Base-by-base conservation (phyloP, 257 asterid species). In the Thymus mandschuricus region DNA sequence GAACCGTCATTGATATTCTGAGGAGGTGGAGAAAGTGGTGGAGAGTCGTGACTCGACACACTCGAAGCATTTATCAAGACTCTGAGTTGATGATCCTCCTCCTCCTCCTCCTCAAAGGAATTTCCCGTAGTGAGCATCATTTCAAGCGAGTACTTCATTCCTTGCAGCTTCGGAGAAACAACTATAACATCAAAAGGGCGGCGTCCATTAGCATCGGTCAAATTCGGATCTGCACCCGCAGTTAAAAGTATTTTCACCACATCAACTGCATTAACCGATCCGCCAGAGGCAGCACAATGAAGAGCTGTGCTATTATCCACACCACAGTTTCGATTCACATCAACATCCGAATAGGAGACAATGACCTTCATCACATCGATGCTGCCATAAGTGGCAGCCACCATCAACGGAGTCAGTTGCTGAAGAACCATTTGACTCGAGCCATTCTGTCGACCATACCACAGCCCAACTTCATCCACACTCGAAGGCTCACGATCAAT, bases 201-300 rank as follows among this genome's bases (percentile, higher is more conserved):
- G 43, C 72, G 76, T 8, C 96, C 96, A 38, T 82, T 83, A 34
- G 83, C 87, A 34, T 92, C 91, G 0, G 49, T 72, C 41, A 84
- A 66, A 60, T 80, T 86, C 3, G 91, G 91, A 73, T 85, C 86
- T 6, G 95, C 96, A 38, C 96, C 95, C 0, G 96, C 92, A 11
- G 83, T 82, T 73, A 92, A 74, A 44, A 89, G 91, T 60, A 85
- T 75, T 31, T 81, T 81, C 41, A 86, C 90, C 46, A 57, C 78
- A 6, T 82, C 89, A 60, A 79, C 54, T 3, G 91, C 81, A 35
- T 79, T 74, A 1, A 43, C 12, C 1, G 97, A 85, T 66, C 97
- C 95, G 67, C 96, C 88, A 12, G 95, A 86, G 21, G 95, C 92
- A 15, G 98, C 97, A 72, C 90, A 89, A 76, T 90, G 95, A 60